Conservation (phyloP, 305 asterid genomes). For the Rubia peregrina region DNA sequence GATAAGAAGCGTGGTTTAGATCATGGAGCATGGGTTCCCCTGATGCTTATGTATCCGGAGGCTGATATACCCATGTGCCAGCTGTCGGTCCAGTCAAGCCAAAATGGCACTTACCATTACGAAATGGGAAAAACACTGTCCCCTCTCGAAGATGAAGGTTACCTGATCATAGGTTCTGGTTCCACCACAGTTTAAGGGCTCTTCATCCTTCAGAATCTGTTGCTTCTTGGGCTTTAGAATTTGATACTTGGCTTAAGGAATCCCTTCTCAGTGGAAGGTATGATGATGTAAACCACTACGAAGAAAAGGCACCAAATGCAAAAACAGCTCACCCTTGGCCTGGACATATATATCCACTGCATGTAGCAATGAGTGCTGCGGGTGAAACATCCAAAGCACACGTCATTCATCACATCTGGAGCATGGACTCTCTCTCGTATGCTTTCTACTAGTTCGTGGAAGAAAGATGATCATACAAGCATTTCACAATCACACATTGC, state of each 20-base stretch:
- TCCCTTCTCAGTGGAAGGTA: constrained; percentile 53
- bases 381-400: constrained; percentile 49
- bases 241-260: constrained; percentile 48
- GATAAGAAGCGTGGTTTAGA: constrained; percentile 3
- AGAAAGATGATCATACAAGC: not conserved
- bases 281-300: constrained; percentile 16
- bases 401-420: constrained; percentile 59
- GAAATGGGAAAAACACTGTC: not conserved
- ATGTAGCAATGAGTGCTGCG: constrained; percentile 61
- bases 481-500: no score
- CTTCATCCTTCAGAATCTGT: constrained; percentile 16
- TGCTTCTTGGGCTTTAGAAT: constrained; percentile 56
- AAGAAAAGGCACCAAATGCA: constrained; percentile 18
- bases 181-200: constrained; percentile 1
- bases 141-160: constrained; percentile 2
- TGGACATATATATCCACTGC: constrained; percentile 53
- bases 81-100: constrained; percentile 5
- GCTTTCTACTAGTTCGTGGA: constrained; percentile 25
- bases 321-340: constrained; percentile 66
- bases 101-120: not conserved
- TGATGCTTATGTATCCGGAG: not conserved
- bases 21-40: constrained; percentile 7
- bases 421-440: not conserved
- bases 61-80: constrained; percentile 6
- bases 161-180: constrained; percentile 3